Evolutionary conservation across 140 eudicot genomes (phyloP).

Genomic region (Anethum foeniculum): DNA sequence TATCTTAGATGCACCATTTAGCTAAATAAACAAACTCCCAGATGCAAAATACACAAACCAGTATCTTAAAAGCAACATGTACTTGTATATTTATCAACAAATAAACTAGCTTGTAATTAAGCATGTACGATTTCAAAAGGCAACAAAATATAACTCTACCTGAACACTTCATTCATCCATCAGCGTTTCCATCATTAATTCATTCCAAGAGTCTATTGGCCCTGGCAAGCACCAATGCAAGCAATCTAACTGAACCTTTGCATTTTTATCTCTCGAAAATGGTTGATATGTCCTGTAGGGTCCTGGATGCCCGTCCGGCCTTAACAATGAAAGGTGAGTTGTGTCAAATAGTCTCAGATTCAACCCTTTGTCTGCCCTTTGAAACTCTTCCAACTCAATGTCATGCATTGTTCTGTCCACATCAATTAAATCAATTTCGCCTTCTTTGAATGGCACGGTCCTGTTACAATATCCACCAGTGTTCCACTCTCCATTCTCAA

Average conservation of each 20-base stretch:
- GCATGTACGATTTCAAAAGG: background rate
- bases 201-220: constrained; percentile 90
- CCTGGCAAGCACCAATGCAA: constrained; percentile 99
- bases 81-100: background rate
- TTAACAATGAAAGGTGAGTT: constrained; percentile 47
- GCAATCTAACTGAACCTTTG: constrained; percentile 63
- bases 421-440: constrained; percentile 32
- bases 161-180: constrained; percentile 9
- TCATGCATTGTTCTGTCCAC: constrained; percentile 43
- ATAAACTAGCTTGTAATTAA: background rate
- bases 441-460: constrained; percentile 50
- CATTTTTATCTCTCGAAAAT: constrained; percentile 38
- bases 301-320: constrained; percentile 98
- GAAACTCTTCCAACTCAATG: constrained; percentile 62
- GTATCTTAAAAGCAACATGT: background rate
- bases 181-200: constrained; percentile 49
- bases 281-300: constrained; percentile 64
- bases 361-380: constrained; percentile 29
- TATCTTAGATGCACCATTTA: background rate
- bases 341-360: constrained; percentile 53
- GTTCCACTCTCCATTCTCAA: constrained; percentile 86
- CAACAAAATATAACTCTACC: background rate
- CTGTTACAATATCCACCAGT: constrained; percentile 70
- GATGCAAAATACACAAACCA: background rate
- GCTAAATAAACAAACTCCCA: background rate